These are phyloP conservation scores for Raffaelea albimanens DNA, from an alignment of 2,329 filamentous ascomycete genomes.

Conservation along the genomic window DNA sequence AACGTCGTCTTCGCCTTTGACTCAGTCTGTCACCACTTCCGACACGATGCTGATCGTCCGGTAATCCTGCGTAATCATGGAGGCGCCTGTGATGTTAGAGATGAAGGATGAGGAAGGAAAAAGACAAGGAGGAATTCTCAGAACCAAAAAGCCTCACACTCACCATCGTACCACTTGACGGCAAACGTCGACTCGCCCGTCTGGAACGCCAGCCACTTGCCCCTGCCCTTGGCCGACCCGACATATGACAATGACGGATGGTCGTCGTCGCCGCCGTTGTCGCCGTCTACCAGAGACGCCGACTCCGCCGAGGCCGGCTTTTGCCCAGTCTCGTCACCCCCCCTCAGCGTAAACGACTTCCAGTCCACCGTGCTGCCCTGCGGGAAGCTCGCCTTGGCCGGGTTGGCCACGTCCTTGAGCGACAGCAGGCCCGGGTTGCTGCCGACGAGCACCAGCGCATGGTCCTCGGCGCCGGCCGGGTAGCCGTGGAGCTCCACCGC, in stretches of 20 bases:
- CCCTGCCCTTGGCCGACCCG: background rate
- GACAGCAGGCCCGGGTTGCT: constrained; percentile 17
- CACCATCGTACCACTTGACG: constrained; percentile 28
- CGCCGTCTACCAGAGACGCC: constrained; percentile 12
- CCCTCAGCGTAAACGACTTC: constrained; percentile 24
- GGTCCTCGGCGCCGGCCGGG: constrained; percentile 25
- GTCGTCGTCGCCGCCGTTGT: background rate
- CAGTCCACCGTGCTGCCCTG: constrained; percentile 19
- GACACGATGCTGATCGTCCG: constrained; percentile 23
- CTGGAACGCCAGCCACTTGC: constrained; percentile 28
- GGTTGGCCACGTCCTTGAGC: constrained; percentile 24
- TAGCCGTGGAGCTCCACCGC: constrained; percentile 25
- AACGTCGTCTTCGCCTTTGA: background rate
- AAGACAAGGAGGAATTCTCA: no score
- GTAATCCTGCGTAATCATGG: constrained; percentile 21
- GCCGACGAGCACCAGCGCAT: constrained; percentile 27
- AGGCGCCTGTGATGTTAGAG: constrained; percentile 12
- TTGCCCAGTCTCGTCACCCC: no score
- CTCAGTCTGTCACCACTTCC: constrained; percentile 12
- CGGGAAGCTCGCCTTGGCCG: constrained; percentile 15
- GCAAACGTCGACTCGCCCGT: constrained; percentile 16
- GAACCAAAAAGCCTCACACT: constrained; percentile 10
- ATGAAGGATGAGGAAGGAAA: background rate
- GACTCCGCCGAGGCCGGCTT: background rate
- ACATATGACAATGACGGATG: constrained; percentile 11